phyloP scores from a whole-genome alignment of 2,329 filamentous ascomycete genomes.

The Aspergillus pseudonomiae region DNA sequence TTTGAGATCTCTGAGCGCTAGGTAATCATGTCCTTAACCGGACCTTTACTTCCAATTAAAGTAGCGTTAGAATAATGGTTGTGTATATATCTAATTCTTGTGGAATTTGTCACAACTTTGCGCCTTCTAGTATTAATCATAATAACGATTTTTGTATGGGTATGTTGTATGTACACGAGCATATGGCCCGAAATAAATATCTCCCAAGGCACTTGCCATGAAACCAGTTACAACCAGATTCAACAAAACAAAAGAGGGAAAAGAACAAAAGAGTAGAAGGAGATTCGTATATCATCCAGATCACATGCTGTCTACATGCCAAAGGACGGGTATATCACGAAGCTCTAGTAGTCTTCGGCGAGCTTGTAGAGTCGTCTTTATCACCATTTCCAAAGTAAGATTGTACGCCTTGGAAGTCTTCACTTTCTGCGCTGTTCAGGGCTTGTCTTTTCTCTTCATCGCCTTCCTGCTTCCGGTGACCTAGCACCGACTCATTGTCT shows the following conservation, averaged over 20 bases:
- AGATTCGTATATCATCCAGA: background rate
- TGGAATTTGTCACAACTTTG: background rate
- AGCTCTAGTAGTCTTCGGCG: background rate
- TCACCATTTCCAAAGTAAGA: slow-evolving; percentile 32
- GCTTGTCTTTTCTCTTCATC: slow-evolving; percentile 9
- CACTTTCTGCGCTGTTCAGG: background rate
- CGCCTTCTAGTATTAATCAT: background rate
- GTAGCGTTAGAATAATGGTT: background rate
- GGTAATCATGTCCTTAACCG: too few species aligned
- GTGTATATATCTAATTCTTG: background rate
- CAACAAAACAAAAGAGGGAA: background rate
- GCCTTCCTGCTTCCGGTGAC: slow-evolving; percentile 22
- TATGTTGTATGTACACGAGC: background rate
- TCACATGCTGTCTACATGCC: background rate
- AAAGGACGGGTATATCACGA: background rate
- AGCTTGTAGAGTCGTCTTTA: background rate
- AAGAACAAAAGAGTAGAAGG: background rate
- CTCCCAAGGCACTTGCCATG: background rate
- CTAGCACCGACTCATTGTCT: slow-evolving; percentile 27
- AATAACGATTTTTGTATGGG: background rate
- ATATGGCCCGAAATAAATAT: background rate
- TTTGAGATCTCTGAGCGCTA: slow-evolving; percentile 18
- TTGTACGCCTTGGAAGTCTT: slow-evolving; percentile 30
- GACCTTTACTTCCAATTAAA: background rate
- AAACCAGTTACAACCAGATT: background rate